Percentiles rank a stretch among this genome's conserved stretches.
Evolutionary conservation across 441 rosid species (phyloP).

Genomic region (Populus hybrid): DNA sequence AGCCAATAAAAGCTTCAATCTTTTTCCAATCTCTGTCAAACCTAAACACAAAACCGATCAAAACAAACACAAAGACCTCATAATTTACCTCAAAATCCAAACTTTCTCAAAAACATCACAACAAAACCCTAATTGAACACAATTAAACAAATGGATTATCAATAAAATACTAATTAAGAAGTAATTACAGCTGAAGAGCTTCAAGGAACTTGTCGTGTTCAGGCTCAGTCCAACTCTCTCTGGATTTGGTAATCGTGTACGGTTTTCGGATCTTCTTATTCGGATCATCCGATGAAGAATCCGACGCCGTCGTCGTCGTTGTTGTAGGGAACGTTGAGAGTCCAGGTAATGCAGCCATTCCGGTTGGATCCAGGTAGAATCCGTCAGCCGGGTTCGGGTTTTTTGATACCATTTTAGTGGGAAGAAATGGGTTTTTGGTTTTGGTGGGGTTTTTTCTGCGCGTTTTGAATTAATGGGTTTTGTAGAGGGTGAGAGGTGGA

Average conservation of each 20-base stretch:
- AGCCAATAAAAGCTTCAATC: conserved; percentile 88
- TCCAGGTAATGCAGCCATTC: conserved; percentile 68
- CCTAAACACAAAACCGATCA: conserved; percentile 27
- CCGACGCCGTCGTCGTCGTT: conserved; percentile 22
- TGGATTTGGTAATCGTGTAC: conserved; percentile 84
- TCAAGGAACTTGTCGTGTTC: conserved; percentile 94
- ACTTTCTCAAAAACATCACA: background rate
- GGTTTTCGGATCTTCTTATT: conserved; percentile 84
- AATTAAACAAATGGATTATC: conserved; percentile 26
- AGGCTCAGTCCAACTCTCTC: conserved; percentile 96
- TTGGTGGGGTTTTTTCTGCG: background rate
- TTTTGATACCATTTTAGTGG: conserved; percentile 47
- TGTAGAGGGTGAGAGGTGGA: background rate
- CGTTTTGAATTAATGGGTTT: conserved; percentile 8
- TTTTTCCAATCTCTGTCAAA: conserved; percentile 98
- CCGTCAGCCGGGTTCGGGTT: conserved; percentile 65
- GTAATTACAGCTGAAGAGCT: background rate
- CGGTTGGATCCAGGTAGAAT: conserved; percentile 66
- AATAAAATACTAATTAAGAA: conserved; percentile 20
- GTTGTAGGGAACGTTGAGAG: conserved; percentile 50
- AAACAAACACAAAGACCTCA: background rate
- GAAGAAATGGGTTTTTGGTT: background rate
- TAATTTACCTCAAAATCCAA: background rate
- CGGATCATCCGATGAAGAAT: conserved; percentile 30
- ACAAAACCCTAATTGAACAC: background rate